A percentile compares a stretch with the other conserved stretches of the same genome.
These are phyloP conservation scores for Acanthamoeba triangularis DNA, from an alignment of 208 protist species.

Conservation along the genomic window DNA sequence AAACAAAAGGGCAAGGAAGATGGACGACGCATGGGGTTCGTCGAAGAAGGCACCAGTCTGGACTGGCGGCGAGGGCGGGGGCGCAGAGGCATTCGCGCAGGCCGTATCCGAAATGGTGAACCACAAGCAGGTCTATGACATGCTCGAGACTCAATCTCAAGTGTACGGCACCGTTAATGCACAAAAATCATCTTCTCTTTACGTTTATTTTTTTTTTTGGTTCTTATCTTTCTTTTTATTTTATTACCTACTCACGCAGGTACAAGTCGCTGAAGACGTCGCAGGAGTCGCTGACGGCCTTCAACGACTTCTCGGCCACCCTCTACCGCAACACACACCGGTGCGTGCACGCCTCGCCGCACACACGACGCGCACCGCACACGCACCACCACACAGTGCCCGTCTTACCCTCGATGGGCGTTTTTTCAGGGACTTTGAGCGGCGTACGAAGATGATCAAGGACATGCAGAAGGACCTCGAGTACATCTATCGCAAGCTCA, in stretches of 20 bases:
- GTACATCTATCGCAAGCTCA: constrained; percentile 27
- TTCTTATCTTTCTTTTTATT: background rate
- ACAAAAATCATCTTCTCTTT: background rate
- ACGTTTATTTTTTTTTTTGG: background rate
- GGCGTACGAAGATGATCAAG: constrained; percentile 42
- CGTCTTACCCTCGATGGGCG: background rate
- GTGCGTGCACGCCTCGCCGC: background rate
- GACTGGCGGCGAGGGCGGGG: background rate
- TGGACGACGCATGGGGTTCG: no score
- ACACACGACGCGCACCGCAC: no score
- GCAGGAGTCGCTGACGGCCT: constrained; percentile 6
- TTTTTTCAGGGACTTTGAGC: background rate
- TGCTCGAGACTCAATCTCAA: constrained; percentile 1
- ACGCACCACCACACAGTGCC: background rate
- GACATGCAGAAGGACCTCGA: constrained; percentile 62
- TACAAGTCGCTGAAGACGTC: constrained; percentile 31
- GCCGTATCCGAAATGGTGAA: constrained; percentile 7
- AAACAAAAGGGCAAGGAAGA: no score
- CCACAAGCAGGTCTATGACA: constrained; percentile 2
- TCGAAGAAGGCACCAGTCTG: no score
- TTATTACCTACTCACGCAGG: no score
- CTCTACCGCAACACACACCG: constrained; percentile 14
- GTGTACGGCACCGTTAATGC: background rate
- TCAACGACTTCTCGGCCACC: constrained; percentile 22
- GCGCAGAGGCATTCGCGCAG: background rate